Base-by-base conservation (phyloP, 2,329 filamentous ascomycete genomes). In the Botrytis fabae region DNA sequence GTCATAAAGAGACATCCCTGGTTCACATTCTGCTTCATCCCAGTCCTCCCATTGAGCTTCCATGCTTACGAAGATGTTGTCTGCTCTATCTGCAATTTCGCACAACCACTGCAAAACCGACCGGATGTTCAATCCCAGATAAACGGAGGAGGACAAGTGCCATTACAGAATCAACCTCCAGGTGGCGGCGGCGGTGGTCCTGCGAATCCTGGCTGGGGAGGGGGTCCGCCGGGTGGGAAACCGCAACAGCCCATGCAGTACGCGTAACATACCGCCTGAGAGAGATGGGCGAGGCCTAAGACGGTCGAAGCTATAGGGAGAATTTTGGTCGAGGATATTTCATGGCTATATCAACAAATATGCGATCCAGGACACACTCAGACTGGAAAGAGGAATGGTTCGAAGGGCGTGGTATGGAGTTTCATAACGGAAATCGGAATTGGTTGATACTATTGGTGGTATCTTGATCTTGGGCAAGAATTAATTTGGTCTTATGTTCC, bases 11-110 rank as follows among this genome's bases (percentile, higher is more conserved):
- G 85, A 73, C 86, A 90, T 74, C 89, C 89, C 60, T 94, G 91
- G 90, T 94, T 94, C 79, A 94, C 92, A 8, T 90, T 94, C 79
- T 94, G 92, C 85, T 94, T 92, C 82, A 82, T 94, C 70, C 92
- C 92, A 66, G 82, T 95, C 63, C 85, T 95, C 40, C 92, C 92
- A 0, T 90, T 94, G 79, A 90, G 88, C 63, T 84, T 91, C 76
- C 86, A 88, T 73, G 89, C 89, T 71, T 90, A 91, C 82, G 85
- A 90, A 77, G 92, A 94, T 78, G 86, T 95, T 72, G 84, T 86
- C 74, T 95, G 92, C 84, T 86, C 89, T 79, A 90, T 94, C 81
- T 95, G 92, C 86, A 89, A 91, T 80, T 94, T 93, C 81, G 87
- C 89, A 75, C 91, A 95, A 81, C 89, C 89, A 16, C 85, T 91